Base-by-base conservation (phyloP, 345 rosid genomes). In the Erodium maritimum region DNA sequence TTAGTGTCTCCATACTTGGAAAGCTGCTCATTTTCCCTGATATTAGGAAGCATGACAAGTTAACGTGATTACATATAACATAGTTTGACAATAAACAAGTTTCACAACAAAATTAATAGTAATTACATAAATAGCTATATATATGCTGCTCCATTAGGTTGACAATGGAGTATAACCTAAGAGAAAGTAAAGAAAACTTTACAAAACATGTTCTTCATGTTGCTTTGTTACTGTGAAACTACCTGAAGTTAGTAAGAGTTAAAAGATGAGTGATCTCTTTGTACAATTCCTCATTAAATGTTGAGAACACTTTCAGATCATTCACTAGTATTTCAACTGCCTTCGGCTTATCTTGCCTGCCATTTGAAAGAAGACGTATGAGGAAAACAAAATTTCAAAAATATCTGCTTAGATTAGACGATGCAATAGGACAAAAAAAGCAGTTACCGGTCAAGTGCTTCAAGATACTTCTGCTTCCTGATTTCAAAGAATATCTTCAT, bases 211-310 rank as follows among this genome's bases (percentile, higher is more conserved):
- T 5, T 37, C 14, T 37, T 6, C 46, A 37, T 12, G 46, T 37
- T 37, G 46, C 46, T 11, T 37, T 37, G 46, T 37, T 37, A 25
- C 33, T 25, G 33, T 25, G 53, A 33, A 69, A 51, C 42, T 63
- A 86, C 98, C 98, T 84, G 66, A 91, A 91, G 68, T 91, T 86
- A 55, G 62, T 79, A 25, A 91, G 80, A 42, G 93, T 81, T 19
- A 91, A 71, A 46, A 91, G 90, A 61, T 84, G 98, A 58, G 96
- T 91, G 57, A 91, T 82, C 65, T 91, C 98, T 73, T 84, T 88
- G 75, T 74, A 91, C 59, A 88, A 79, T 11, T 84, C 98, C 69
- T 84, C 98, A 62, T 86, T 86, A 74, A 88, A 88, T 5, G 95
- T 79, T 2, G 93, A 75, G 64, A 91, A 91, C 48, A 86, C 87